Evolutionary conservation across 2,329 filamentous ascomycete species (phyloP), one percentile per base, ranked within the genome.

Genomic region (Aulographum hederae): DNA sequence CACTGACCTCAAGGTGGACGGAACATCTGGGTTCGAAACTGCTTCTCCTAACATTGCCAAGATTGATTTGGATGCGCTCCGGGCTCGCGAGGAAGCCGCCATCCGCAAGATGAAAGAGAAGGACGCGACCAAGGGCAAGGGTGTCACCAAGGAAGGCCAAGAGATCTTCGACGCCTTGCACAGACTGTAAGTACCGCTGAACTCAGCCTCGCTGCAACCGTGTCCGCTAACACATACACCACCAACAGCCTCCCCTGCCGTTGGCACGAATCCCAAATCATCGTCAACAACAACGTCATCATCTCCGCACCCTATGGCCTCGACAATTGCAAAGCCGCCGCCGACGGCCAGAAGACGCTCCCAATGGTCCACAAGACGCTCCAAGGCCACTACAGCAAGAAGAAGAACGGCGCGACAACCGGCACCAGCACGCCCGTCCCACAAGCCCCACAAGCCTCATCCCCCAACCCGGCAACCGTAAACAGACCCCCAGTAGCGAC

Each of bases 131-230:
- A 58, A 62, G 36, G 69, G 69, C 33, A 71, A 68, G 48, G 69
- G 68, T 6, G 70, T 74, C 5, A 67, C 58, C 23, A 60, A 56
- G 23, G 69, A 73, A 39, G 70, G 63, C 17, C 71, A 76, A 49
- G 69, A 71, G 33, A 54, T 76, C 12, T 76, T 70, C 41, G 69
- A 75, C 52, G 60, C 63, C 8, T 59, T 76, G 33, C 63, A 60
- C 37, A 61, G 67, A 41, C 69, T 67, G 48, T 71, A 44, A 38
- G 58, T 47, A n/a, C 30, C 23, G 11, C 25, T 32, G 38, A 18
- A 14, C 30, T 32, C 21, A n/a, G n/a, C n/a, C n/a, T n/a, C n/a
- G n/a, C n/a, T n/a, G n/a, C 26, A 16, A 17, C 10, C 20, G 18
- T 26, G 3, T 18, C 19, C n/a, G 13, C 20, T 23, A 11, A 5